Evolutionary conservation across 192 early-diverging fungal species (phyloP), one percentile per base, ranked within the genome.

Genomic region (Lobosporangium transversale): DNA sequence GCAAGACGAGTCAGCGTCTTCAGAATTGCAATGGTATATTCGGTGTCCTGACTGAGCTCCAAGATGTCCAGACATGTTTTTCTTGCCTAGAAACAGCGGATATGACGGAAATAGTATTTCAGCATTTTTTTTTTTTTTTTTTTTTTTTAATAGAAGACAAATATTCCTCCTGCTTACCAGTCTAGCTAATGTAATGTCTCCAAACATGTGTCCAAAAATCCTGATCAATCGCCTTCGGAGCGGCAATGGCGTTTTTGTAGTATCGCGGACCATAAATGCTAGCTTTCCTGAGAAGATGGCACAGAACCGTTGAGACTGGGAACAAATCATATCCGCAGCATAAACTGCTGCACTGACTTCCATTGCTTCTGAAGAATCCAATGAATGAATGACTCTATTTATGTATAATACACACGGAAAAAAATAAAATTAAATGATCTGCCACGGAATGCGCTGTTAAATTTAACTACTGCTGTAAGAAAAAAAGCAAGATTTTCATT

Each of bases 141-240:
- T n/a, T n/a, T n/a, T n/a, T n/a, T n/a, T n/a, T n/a, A n/a, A n/a
- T n/a, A n/a, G n/a, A n/a, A n/a, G n/a, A n/a, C n/a, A n/a, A n/a
- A n/a, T n/a, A n/a, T n/a, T n/a, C n/a, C n/a, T n/a, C n/a, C n/a
- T 21, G 47, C 30, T 55, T 78, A 79, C 80, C 67, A 79, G 56
- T 67, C 80, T 71, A 2, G 79, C 62, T 36, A 81, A 53, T 3
- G 73, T 67, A 30, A 81, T 80, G 57, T 85, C 79, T 30, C 66
- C 68, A 55, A 82, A 80, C 83, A 85, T 85, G 51, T 85, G 83
- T 26, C 83, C 80, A 53, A 85, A 79, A 43, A 85, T 80, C n/a
- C 74, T 65, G 32, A 85, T 70, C 23, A 82, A 50, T 51, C 68
- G 37, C 17, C 69, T 63, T 32, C 62, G 59, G 26, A 80, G 51